A percentile compares a stretch with the other conserved stretches of the same genome.
Conservation (phyloP, 495 filamentous ascomycete species). For the Tuber umbilicatum region DNA sequence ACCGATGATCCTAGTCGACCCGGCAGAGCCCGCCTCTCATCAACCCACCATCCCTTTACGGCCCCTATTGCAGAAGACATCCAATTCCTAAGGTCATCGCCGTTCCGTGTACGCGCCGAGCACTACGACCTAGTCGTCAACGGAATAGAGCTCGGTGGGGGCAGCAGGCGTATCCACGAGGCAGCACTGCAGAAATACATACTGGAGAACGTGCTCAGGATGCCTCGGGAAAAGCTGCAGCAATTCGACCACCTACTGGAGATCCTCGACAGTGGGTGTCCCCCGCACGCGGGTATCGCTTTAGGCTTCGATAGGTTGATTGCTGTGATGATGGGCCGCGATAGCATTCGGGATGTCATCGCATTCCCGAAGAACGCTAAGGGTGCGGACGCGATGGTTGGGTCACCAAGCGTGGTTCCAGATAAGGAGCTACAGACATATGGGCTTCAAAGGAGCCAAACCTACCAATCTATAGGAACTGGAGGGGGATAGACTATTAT, state of each 20-base stretch:
- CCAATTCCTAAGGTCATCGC: constrained; percentile 64
- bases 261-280: constrained; percentile 79
- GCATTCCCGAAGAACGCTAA: constrained; percentile 90
- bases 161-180: constrained; percentile 86
- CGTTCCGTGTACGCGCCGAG: constrained; percentile 64
- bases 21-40: constrained; percentile 67
- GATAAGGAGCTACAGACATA: constrained; percentile 63
- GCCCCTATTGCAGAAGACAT: constrained; percentile 72
- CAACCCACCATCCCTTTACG: constrained; percentile 96
- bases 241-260: constrained; percentile 81
- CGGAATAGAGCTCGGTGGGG: constrained; percentile 88
- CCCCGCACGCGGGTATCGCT: constrained; percentile 92
- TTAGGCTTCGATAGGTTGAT: constrained; percentile 85
- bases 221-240: constrained; percentile 54
- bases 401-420: constrained; percentile 61
- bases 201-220: constrained; percentile 71
- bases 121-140: constrained; percentile 96
- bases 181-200: constrained; percentile 77
- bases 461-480: not conserved
- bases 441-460: constrained; percentile 16
- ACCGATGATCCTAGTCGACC: constrained; percentile 73
- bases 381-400: constrained; percentile 75
- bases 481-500: not conserved
- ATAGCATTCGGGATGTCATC: constrained; percentile 82
- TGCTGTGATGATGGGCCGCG: constrained; percentile 68